Base-by-base conservation (phyloP, 257 asterid species). In the Marsdenia floribunda region DNA sequence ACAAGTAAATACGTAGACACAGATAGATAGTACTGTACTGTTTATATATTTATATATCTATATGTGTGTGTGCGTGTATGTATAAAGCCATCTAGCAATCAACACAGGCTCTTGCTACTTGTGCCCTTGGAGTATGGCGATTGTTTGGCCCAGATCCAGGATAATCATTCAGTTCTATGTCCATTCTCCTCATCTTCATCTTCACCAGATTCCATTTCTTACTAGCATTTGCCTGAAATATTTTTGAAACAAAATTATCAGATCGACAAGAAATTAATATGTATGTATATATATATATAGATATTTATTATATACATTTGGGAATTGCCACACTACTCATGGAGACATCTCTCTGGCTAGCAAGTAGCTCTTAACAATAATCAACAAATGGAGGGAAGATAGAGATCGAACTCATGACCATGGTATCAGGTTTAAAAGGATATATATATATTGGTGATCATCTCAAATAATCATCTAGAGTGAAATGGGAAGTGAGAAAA, bases 81-180 rank as follows among this genome's bases (percentile, higher is more conserved):
- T 24, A 21, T 18, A 2, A 52, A 57, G 49, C 53, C 16, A 18
- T 72, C 76, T 78, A 85, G 74, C 90, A 86, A 58, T 86, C 88
- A 50, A 11, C 21, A 64, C 86, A 83, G 42, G 55, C 72, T 85
- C 84, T 85, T n/a, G 83, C 81, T 11, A 75, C 29, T 75, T 83
- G 82, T 22, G 96, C 81, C 75, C 61, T 85, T 15, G 96, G 96
- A 5, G 85, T 90, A 74, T 90, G 96, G 49, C 90, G 91, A 77
- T 86, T 82, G 71, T 90, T 90, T 47, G 96, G 91, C 73, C 91
- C 93, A 4, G 93, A 86, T 71, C 93, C 93, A 52, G 93, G 90
- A 79, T 90, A 90, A 54, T 90, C 96, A 35, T 90, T 80, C 71
- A 88, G 60, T 77, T 90, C 89, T 35, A 84, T 76, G 3, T 79